Evolutionary conservation across 2,329 filamentous ascomycete genomes (phyloP).

Genomic region (Claviceps sp.): DNA sequence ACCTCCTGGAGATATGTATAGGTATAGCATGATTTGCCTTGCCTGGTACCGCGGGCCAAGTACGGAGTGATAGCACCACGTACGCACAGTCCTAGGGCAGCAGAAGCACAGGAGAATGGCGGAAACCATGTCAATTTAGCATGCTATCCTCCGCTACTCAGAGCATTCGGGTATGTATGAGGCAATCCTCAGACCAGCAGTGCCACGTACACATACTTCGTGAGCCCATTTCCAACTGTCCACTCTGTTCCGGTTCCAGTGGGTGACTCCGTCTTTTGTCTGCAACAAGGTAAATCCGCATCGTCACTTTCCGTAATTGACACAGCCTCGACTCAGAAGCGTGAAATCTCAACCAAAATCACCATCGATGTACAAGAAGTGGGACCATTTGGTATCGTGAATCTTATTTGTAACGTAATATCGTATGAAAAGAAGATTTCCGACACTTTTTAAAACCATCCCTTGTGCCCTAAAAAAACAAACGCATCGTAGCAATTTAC

Average conservation of each 20-base stretch:
- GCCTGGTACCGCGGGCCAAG: not conserved
- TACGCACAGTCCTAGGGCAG: not conserved
- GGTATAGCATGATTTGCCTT: no score
- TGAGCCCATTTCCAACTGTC: conserved; percentile 46
- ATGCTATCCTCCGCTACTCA: conserved; percentile 33
- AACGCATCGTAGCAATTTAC: conserved; percentile 51
- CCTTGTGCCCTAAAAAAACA: conserved; percentile 24
- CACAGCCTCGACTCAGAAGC: no score
- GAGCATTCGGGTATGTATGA: conserved; percentile 46
- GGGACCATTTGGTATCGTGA: no score
- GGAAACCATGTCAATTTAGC: conserved; percentile 48
- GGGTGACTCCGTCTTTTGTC: conserved; percentile 59
- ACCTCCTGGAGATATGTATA: no score
- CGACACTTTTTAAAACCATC: no score
- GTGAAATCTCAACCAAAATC: no score
- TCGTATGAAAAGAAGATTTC: no score
- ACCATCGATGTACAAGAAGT: no score
- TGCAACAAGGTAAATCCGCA: conserved; percentile 30
- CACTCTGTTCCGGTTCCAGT: conserved; percentile 49
- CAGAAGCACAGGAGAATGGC: conserved; percentile 12
- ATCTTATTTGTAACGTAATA: no score
- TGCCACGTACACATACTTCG: conserved; percentile 51
- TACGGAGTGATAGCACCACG: not conserved
- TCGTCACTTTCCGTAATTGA: no score
- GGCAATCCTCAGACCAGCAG: conserved; percentile 49